Conservation (phyloP, 2,329 filamentous ascomycete species). For the Claviceps arundinis region DNA sequence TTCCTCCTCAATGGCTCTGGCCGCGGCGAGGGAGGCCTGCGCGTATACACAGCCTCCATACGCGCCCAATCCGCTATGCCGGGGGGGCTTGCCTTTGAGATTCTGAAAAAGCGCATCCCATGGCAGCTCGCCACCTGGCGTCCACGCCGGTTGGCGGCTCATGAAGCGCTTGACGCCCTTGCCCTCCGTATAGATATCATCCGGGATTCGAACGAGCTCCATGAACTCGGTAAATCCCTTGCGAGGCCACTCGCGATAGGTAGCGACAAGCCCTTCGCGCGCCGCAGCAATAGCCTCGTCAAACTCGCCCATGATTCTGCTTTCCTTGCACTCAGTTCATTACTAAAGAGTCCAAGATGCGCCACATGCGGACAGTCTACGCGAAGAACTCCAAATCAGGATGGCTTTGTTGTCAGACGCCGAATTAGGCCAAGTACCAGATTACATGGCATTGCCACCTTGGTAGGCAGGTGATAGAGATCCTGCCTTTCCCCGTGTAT, state of each 20-base stretch:
- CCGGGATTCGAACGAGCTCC: conserved; percentile 14
- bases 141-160: conserved; percentile 21
- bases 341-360: background rate
- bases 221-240: conserved; percentile 18
- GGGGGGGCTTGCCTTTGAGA: conserved; percentile 8
- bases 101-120: conserved; percentile 12
- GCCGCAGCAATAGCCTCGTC: background rate
- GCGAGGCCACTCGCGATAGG: conserved; percentile 8
- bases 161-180: conserved; percentile 14
- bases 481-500: background rate
- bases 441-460: background rate
- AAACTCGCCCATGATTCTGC: conserved; percentile 1
- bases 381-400: background rate
- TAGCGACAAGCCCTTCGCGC: background rate
- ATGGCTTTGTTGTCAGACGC: background rate
- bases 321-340: background rate
- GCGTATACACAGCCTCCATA: conserved; percentile 26
- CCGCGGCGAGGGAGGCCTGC: conserved; percentile 23
- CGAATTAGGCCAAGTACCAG: background rate
- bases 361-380: background rate
- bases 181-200: conserved; percentile 1
- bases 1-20: conserved; percentile 20
- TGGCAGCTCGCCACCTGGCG: conserved; percentile 17
- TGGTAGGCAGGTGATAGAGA: background rate
- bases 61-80: conserved; percentile 10